These are phyloP conservation scores for Citrus sinensis DNA, from an alignment of 345 rosid species.

Conservation along the genomic window DNA sequence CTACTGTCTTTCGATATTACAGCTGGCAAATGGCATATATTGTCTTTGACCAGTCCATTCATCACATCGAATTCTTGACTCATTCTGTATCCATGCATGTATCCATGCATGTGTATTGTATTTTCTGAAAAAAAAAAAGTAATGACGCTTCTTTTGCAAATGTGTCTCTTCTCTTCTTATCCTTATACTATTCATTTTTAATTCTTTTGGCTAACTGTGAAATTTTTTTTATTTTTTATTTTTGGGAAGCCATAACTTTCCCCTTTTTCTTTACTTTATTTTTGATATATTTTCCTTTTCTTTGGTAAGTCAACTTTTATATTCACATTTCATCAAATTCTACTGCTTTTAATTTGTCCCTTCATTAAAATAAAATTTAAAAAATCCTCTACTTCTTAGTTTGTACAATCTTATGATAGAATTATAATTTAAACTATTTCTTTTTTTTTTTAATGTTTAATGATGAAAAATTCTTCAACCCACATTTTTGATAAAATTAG, in stretches of 20 bases:
- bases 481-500: background rate
- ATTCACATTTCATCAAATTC: background rate
- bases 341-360: background rate
- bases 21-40: conserved; percentile 4
- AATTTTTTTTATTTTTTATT: background rate
- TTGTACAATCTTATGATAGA: too few relatives aligned
- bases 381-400: background rate
- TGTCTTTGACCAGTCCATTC: conserved; percentile 24
- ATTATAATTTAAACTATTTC: too few relatives aligned
- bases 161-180: background rate
- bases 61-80: conserved; percentile 10
- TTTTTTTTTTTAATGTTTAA: too few relatives aligned
- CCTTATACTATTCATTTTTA: background rate
- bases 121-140: background rate
- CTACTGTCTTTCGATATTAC: conserved; percentile 7
- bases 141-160: background rate
- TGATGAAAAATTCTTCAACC: background rate
- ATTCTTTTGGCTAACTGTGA: background rate
- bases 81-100: conserved; percentile 10
- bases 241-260: background rate
- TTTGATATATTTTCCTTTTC: background rate
- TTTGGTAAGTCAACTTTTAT: background rate
- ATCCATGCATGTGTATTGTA: background rate
- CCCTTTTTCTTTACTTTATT: background rate
- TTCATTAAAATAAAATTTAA: too few relatives aligned